Base-by-base conservation (phyloP, 306 rosid species). In the Astragalus membranaceus region DNA sequence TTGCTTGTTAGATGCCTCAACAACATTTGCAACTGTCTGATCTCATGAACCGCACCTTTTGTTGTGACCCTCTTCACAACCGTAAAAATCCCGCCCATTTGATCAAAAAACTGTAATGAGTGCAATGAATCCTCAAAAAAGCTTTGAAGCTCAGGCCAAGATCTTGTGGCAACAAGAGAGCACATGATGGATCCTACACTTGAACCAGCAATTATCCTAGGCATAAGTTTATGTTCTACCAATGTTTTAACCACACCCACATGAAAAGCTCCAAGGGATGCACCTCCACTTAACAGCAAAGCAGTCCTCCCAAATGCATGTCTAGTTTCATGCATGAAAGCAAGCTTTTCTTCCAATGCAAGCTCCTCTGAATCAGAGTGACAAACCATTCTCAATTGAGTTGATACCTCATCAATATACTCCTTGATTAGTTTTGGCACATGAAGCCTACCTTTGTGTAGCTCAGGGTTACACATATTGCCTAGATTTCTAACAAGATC, bases 231-330 rank as follows among this genome's bases (percentile, higher is more conserved):
- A 75, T 94, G 96, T 56, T 94, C 88, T 12, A 94, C 99, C 49
- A 94, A 75, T 2, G 96, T 94, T 57, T 88, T 87, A 68, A 89
- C 97, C 0, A 94, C 97, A 41, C 99, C 97, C 0, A 88, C 80
- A 79, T 94, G 99, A 66, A 85, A 91, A 55, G 97, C 83, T 69
- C 99, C 99, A 57, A 94, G 99, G 9, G 99, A 91, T 63, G 99
- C 97, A 56, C 99, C 99, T 43, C 99, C 99, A 79, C 99, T 94
- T 76, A 94, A 83, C 8, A 94, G 80, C 83, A 94, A 72, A 61
- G 99, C 99, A 5, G 99, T 94, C 81, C 99, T 91, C 67, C 99
- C 97, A 73, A 91, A 94, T 16, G 97, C 92, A 29, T 91, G 99
- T 53, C 99, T 85, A 43, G 96, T 94, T 83, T 94, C 99, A 70